Base-by-base conservation (phyloP, 805 yeast species). In the Blastobotrys terrestris region DNA sequence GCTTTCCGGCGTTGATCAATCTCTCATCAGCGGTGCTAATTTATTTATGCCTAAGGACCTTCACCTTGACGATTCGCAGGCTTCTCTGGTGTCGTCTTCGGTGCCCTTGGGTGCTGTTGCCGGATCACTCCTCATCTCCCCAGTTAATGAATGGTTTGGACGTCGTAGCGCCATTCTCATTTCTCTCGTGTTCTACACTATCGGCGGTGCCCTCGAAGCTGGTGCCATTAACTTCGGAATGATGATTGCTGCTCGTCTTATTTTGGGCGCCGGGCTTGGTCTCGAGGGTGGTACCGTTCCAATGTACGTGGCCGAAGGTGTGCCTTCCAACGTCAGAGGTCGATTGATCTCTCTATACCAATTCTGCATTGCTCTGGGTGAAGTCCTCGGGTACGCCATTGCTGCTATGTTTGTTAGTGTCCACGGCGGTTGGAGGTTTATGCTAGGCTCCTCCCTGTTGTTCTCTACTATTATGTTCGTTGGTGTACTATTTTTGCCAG, bases 41-140 rank as follows among this genome's bases (percentile, higher is more conserved):
- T 70, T 78, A 51, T 77, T 78, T 19, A 75, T 81, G 76, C 70
- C 68, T 14, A 63, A 64, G 1, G 73, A 71, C 20, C 69, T 82
- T 31, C 43, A 63, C 31, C 66, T 82, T 46, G 60, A 70, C 16
- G 53, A 68, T 3, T 68, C 71, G 56, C 72, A 82, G 58, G 69
- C 68, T 49, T 81, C 86, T 1, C 71, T 81, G 55, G 77, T 81
- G 16, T 73, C 80, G 40, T 72, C 84, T 26, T 72, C 80, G 51
- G 80, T 82, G 84, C 87, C 87, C n/a, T 67, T 83, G 46, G 87
- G 87, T 58, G 87, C 85, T 35, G 76, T 82, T 66, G 76, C 77
- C 26, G 87, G 88, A 47, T 77, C 84, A 53, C 69, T 83, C 41
- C 61, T 80, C 53, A 73, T 83, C 73, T 74, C 85, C 2, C 85